phyloP scores from a whole-genome alignment of 768 basidiomycete species.

The Daedaleopsis nitida region DNA sequence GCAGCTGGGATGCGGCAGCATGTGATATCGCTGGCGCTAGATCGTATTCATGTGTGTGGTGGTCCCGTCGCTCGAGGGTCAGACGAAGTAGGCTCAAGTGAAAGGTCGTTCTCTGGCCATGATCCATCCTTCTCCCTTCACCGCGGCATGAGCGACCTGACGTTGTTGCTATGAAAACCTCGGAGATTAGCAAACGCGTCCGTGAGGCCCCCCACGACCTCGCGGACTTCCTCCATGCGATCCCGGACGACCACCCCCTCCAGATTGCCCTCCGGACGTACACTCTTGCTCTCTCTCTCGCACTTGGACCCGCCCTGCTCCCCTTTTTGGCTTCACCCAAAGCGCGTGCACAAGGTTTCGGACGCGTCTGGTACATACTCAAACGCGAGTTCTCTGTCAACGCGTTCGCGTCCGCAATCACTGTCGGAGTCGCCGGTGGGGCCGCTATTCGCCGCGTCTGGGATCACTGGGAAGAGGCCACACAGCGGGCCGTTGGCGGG shows the following conservation, averaged over 20 bases:
- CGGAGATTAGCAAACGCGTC: background rate
- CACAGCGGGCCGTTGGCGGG: background rate
- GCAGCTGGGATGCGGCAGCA: no score
- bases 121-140: background rate
- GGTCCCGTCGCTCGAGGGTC: no score
- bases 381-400: slow-evolving; percentile 57
- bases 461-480: slow-evolving; percentile 23
- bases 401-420: slow-evolving; percentile 72
- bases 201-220: slow-evolving; percentile 15
- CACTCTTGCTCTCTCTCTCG: slow-evolving; percentile 61
- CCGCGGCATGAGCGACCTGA: background rate
- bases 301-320: slow-evolving; percentile 65
- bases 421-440: slow-evolving; percentile 66
- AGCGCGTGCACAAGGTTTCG: slow-evolving; percentile 25
- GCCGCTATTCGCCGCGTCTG: slow-evolving; percentile 52
- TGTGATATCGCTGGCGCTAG: slow-evolving; percentile 5
- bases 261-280: slow-evolving; percentile 71
- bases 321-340: slow-evolving; percentile 47
- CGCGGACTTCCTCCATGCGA: slow-evolving; percentile 23
- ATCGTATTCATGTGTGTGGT: background rate
- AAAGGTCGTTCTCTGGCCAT: background rate
- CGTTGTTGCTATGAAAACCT: background rate
- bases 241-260: slow-evolving; percentile 47
- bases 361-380: slow-evolving; percentile 42
- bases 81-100: no score